These are phyloP conservation scores for Verbascum thapsus DNA, from an alignment of 257 asterid species.

Conservation along the genomic window DNA sequence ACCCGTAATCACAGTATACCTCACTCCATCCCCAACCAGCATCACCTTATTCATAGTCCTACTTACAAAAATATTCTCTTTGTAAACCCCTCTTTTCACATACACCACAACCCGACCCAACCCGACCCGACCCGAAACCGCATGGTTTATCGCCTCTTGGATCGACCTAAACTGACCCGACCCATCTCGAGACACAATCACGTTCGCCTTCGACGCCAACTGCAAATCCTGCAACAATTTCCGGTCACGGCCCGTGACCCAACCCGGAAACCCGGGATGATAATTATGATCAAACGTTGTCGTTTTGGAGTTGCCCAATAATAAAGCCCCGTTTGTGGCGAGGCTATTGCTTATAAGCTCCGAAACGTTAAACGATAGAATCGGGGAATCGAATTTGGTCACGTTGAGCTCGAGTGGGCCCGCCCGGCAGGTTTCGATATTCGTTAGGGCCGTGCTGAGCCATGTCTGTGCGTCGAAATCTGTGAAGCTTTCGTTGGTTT, in stretches of 20 bases:
- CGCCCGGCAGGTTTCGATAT: conserved; percentile 51
- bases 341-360: conserved; percentile 66
- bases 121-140: conserved; percentile 40
- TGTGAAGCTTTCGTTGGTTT: conserved; percentile 25
- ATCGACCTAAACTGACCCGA: conserved; percentile 63
- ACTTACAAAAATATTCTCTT: conserved; percentile 57
- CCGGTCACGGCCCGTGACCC: conserved; percentile 48
- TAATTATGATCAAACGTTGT: background rate
- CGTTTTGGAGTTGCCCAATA: conserved; percentile 18
- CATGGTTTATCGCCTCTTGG: conserved; percentile 66
- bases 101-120: conserved; percentile 58
- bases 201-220: conserved; percentile 42
- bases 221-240: conserved; percentile 42
- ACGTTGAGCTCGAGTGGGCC: conserved; percentile 47
- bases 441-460: conserved; percentile 77
- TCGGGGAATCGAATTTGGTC: conserved; percentile 40
- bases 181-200: conserved; percentile 66
- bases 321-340: conserved; percentile 50
- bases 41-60: conserved; percentile 57
- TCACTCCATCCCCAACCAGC: conserved; percentile 79
- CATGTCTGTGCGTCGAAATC: conserved; percentile 68
- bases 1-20: conserved; percentile 63
- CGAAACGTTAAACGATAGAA: conserved; percentile 44
- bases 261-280: conserved; percentile 39
- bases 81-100: conserved; percentile 70